Evolutionary conservation across 164 flowering plant species (phyloP).

Genomic region (Malania oleifera): DNA sequence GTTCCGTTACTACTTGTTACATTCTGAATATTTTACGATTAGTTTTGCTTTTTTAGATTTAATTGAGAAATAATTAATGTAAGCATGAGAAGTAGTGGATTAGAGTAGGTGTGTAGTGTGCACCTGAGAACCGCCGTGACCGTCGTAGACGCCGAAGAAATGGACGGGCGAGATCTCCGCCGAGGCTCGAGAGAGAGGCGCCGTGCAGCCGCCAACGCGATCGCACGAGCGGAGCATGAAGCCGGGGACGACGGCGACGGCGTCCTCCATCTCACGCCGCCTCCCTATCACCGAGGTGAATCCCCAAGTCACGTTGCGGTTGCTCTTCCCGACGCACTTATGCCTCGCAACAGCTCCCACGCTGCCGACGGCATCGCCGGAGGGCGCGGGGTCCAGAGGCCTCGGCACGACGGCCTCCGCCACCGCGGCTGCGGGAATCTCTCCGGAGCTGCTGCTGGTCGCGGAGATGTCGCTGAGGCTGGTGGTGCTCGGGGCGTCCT

Average conservation of each 20-base stretch:
- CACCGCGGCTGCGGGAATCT: slow-evolving; percentile 23
- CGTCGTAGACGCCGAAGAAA: slow-evolving; percentile 82
- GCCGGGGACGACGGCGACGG: slow-evolving; percentile 46
- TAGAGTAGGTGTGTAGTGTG: neutral
- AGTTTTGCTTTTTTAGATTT: too few species aligned
- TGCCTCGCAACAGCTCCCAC: slow-evolving; percentile 14
- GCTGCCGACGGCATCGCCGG: neutral
- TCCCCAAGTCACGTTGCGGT: slow-evolving; percentile 49
- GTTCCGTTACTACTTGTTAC: too few species aligned
- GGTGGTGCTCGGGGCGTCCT: slow-evolving; percentile 12
- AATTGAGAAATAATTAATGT: too few species aligned
- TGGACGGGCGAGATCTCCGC: slow-evolving; percentile 46
- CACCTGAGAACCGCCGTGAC: slow-evolving; percentile 89
- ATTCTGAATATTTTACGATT: too few species aligned
- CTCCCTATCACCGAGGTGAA: slow-evolving; percentile 52
- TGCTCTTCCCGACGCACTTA: slow-evolving; percentile 48
- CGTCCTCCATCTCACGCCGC: slow-evolving; percentile 78
- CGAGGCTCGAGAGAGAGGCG: slow-evolving; percentile 40
- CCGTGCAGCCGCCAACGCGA: slow-evolving; percentile 60
- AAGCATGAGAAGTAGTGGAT: too few species aligned
- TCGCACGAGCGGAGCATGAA: slow-evolving; percentile 48
- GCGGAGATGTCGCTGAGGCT: slow-evolving; percentile 28
- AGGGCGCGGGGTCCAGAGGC: neutral
- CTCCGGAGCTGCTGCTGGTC: slow-evolving; percentile 42
- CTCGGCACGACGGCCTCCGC: slow-evolving; percentile 14